A percentile compares a stretch with the other conserved stretches of the same genome.
These are phyloP conservation scores for Babesia gibsoni DNA, from an alignment of 169 alveolate genomes.

Conservation along the genomic window DNA sequence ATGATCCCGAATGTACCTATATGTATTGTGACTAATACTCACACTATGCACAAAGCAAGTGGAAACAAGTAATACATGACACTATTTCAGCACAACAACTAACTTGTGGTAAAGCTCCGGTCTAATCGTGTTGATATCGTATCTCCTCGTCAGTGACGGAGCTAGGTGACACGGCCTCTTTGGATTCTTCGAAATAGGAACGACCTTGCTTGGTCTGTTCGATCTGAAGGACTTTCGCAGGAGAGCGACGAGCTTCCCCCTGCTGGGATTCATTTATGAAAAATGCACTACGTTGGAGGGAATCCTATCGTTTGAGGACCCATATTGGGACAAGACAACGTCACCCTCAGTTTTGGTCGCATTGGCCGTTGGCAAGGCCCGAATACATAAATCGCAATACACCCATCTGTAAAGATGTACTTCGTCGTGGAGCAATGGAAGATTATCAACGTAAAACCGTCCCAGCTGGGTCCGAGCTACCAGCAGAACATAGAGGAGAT, in stretches of 20 bases:
- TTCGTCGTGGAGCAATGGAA: conserved; percentile 89
- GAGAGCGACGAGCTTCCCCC: conserved; percentile 53
- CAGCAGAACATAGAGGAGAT: conserved; percentile 83
- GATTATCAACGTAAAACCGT: conserved; percentile 83
- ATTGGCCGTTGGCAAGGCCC: neutral
- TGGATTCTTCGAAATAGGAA: conserved; percentile 51
- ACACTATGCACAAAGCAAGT: neutral
- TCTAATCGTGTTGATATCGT: conserved; percentile 33
- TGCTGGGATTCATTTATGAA: conserved; percentile 55
- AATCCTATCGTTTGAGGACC: neutral
- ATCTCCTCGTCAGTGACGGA: conserved; percentile 39
- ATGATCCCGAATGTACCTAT: conserved; percentile 41
- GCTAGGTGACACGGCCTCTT: conserved; percentile 56
- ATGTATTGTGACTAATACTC: neutral
- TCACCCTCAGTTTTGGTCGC: neutral
- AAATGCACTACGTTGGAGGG: neutral
- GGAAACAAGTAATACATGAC: neutral
- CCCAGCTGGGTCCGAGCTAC: conserved; percentile 88
- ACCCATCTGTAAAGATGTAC: conserved; percentile 68
- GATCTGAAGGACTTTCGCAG: conserved; percentile 59
- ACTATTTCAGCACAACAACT: neutral
- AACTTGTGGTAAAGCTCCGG: conserved; percentile 10
- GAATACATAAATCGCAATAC: neutral
- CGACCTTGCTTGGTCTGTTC: conserved; percentile 16
- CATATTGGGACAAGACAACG: neutral